phyloP scores from a whole-genome alignment of 2,329 filamentous ascomycete genomes.

The Didymella glomerata region DNA sequence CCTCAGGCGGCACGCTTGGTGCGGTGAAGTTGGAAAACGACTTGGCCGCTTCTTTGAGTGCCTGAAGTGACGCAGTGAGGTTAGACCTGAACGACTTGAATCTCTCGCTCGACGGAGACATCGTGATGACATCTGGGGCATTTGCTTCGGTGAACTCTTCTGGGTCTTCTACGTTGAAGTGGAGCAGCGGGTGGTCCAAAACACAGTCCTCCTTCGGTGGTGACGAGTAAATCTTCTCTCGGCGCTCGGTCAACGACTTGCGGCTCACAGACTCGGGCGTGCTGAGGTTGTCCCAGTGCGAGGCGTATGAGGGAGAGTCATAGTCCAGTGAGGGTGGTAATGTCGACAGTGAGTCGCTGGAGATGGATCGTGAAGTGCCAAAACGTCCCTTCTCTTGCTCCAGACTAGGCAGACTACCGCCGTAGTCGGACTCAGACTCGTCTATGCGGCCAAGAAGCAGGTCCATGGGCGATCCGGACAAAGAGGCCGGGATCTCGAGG shows the following conservation, averaged over 20 bases:
- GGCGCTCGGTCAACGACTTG: conserved; percentile 49
- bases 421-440: conserved; percentile 51
- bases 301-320: conserved; percentile 58
- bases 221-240: conserved; percentile 57
- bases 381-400: conserved; percentile 53
- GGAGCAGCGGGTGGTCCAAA: conserved; percentile 65
- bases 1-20: conserved; percentile 62
- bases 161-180: conserved; percentile 48
- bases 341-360: conserved; percentile 66
- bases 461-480: conserved; percentile 60
- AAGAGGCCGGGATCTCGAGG: conserved; percentile 48
- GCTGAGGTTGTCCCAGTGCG: conserved; percentile 50
- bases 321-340: conserved; percentile 54
- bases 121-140: conserved; percentile 34
- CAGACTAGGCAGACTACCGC: conserved; percentile 54
- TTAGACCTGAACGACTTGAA: conserved; percentile 69
- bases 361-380: conserved; percentile 59
- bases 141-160: conserved; percentile 46
- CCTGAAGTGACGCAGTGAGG: conserved; percentile 68
- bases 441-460: conserved; percentile 65
- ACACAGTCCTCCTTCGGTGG: conserved; percentile 62
- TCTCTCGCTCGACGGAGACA: conserved; percentile 38
- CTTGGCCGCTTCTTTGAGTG: conserved; percentile 67
- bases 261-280: conserved; percentile 46
- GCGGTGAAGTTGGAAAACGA: conserved; percentile 68